phyloP scores from a whole-genome alignment of 192 early-diverging fungal genomes.

The Geranomyces michiganensis region DNA sequence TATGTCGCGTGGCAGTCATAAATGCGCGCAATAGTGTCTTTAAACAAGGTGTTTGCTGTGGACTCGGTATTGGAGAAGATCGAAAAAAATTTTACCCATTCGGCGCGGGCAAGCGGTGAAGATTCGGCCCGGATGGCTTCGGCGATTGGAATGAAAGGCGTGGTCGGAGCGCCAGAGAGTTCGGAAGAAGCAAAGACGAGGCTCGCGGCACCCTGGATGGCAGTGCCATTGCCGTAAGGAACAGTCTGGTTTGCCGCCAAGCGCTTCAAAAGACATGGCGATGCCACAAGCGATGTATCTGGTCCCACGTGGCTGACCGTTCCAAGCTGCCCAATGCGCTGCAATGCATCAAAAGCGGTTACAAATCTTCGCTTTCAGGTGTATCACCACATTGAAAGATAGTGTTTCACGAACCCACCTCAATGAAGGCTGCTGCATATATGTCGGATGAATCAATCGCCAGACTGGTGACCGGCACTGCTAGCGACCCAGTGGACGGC shows the following conservation, averaged over 20 bases:
- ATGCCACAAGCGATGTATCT: not conserved
- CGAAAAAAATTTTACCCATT: constrained; percentile 39
- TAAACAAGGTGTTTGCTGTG: not conserved
- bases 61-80: constrained; percentile 30
- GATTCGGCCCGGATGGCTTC: constrained; percentile 23
- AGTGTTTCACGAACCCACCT: constrained; percentile 16
- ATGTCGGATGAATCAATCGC: constrained; percentile 9
- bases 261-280: constrained; percentile 14
- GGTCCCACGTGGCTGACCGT: not conserved
- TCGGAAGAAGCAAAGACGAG: constrained; percentile 13
- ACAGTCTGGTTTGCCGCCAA: not conserved
- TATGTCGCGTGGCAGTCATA: constrained; percentile 8
- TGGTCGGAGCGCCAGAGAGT: not conserved
- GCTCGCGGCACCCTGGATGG: not conserved
- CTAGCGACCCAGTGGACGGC: not conserved
- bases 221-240: not conserved
- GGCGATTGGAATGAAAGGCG: constrained; percentile 12
- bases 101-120: constrained; percentile 30
- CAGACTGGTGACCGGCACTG: constrained; percentile 15
- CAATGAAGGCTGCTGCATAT: constrained; percentile 12
- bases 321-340: constrained; percentile 11
- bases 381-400: too few relatives aligned
- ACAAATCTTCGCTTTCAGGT: too few relatives aligned
- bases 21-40: not conserved
- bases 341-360: not conserved